Evolutionary conservation across 495 filamentous ascomycete genomes (phyloP).

Genomic region (Xylaria curta): DNA sequence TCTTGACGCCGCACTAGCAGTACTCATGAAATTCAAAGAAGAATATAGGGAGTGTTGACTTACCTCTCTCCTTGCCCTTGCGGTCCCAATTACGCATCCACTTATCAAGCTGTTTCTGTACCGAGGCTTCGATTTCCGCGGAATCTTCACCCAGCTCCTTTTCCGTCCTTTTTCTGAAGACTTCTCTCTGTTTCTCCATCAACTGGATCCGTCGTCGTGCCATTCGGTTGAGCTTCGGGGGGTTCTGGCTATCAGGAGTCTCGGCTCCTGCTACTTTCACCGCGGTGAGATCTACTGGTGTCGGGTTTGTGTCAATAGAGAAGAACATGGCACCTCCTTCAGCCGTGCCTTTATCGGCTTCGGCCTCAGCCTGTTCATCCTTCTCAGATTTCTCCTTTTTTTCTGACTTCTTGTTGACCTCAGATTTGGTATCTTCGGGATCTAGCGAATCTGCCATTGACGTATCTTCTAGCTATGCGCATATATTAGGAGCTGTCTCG

Average conservation of each 20-base stretch:
- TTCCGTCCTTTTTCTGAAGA: conserved; percentile 31
- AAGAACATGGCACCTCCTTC: conserved; percentile 26
- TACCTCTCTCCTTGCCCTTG: neutral
- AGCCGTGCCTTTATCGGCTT: neutral
- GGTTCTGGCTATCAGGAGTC: neutral
- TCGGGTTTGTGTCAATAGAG: conserved; percentile 34
- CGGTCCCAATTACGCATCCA: conserved; percentile 28
- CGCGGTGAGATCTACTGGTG: conserved; percentile 24
- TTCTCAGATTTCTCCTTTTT: conserved; percentile 16
- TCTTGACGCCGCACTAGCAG: neutral
- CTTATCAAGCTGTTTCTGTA: conserved; percentile 30
- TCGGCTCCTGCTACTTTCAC: conserved; percentile 7
- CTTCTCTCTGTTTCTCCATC: conserved; percentile 35
- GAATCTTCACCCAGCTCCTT: conserved; percentile 21
- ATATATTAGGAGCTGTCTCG: neutral
- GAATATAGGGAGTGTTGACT: neutral
- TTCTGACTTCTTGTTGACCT: no score
- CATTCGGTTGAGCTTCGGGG: conserved; percentile 25
- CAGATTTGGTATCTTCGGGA: neutral
- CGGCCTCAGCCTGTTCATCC: conserved; percentile 20
- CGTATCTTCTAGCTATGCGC: neutral
- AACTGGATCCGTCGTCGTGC: conserved; percentile 36
- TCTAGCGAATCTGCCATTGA: neutral
- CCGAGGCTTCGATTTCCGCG: conserved; percentile 23
- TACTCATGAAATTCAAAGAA: neutral